Evolutionary conservation across 192 early-diverging fungal species (phyloP).

Genomic region (Rhizoclosmatium globosum): DNA sequence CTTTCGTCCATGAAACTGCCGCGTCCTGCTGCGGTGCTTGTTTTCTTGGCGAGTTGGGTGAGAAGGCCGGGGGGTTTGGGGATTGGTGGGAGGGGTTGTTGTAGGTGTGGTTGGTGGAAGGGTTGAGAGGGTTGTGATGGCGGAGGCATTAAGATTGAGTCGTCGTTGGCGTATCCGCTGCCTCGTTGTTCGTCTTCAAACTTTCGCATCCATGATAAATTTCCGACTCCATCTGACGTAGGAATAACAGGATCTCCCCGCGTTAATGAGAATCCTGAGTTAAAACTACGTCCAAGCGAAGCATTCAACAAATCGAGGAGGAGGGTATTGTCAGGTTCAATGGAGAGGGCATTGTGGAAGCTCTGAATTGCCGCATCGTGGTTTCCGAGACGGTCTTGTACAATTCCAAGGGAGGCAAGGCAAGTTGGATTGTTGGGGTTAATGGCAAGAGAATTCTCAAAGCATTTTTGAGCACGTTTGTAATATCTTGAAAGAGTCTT

Average conservation of each 20-base stretch:
- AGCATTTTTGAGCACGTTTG: constrained; percentile 51
- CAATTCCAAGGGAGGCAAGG: constrained; percentile 59
- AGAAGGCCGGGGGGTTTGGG: background rate
- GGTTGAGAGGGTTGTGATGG: too few species aligned
- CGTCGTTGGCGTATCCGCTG: too few species aligned
- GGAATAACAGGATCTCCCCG: background rate
- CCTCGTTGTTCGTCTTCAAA: too few species aligned
- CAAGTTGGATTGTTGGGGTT: constrained; percentile 56
- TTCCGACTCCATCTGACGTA: background rate
- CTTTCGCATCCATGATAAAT: background rate
- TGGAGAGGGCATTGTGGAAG: constrained; percentile 53
- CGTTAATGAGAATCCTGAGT: background rate
- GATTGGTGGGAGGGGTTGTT: too few species aligned
- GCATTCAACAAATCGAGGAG: background rate
- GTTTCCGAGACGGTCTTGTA: constrained; percentile 63
- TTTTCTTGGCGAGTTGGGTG: background rate
- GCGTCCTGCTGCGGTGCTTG: background rate
- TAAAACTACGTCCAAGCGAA: background rate
- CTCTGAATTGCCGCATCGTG: constrained; percentile 59
- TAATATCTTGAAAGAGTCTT: constrained; percentile 1
- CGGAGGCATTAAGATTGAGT: too few species aligned
- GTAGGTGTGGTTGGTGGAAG: too few species aligned
- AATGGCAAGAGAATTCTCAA: constrained; percentile 48
- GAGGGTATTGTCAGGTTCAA: constrained; percentile 1
- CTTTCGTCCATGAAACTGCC: background rate